These are phyloP conservation scores for Wickerhamiella lipophila DNA, from an alignment of 805 yeast species.

Conservation along the genomic window DNA sequence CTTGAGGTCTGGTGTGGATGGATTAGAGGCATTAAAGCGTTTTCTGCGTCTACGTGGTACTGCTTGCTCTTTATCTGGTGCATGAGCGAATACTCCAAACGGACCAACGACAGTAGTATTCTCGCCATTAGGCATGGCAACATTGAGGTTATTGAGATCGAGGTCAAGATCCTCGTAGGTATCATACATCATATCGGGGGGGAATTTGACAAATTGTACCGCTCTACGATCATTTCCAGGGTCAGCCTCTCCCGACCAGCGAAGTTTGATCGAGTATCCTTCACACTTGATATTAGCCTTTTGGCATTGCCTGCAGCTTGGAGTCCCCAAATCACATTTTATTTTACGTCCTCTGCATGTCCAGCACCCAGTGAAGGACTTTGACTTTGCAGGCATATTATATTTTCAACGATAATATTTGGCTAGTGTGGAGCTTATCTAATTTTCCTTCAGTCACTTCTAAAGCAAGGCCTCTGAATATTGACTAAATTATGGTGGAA, in stretches of 20 bases:
- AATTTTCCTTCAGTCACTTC: background rate
- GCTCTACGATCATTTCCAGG: conserved; percentile 31
- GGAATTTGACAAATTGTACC: conserved; percentile 63
- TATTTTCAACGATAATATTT: background rate
- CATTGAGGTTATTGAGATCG: conserved; percentile 46
- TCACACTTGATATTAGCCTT: conserved; percentile 59
- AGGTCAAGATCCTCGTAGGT: conserved; percentile 76
- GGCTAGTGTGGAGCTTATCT: background rate
- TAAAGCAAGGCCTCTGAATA: no score
- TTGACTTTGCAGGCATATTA: conserved; percentile 34
- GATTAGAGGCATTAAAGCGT: background rate
- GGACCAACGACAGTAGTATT: conserved; percentile 56
- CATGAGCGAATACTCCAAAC: conserved; percentile 56
- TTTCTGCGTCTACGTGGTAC: background rate
- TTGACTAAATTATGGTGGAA: background rate
- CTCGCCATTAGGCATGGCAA: conserved; percentile 32
- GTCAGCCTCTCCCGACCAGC: conserved; percentile 43
- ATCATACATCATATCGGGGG: conserved; percentile 43
- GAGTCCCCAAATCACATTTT: conserved; percentile 63
- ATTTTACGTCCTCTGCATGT: conserved; percentile 73
- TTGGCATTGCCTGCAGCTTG: conserved; percentile 58
- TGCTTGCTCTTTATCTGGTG: background rate
- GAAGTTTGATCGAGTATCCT: conserved; percentile 68
- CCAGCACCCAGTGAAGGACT: conserved; percentile 80
- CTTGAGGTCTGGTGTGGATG: conserved; percentile 1